phyloP scores from a whole-genome alignment of 2,329 filamentous ascomycete genomes.

The Nothophoma quercina region DNA sequence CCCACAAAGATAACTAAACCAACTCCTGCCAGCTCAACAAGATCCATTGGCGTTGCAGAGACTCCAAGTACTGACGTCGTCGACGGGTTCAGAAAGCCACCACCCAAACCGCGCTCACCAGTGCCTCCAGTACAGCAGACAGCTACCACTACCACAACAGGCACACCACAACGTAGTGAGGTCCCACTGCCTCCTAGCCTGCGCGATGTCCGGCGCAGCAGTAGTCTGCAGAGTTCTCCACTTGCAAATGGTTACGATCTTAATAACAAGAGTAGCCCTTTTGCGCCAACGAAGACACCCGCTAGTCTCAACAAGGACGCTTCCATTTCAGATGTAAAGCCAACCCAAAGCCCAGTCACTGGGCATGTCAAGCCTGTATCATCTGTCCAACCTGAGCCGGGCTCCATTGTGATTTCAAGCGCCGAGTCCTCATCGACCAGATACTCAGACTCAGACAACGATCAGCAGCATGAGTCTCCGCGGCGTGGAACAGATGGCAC shows the following conservation, averaged over 20 bases:
- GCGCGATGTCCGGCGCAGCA: conserved; percentile 1
- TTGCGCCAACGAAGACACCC: background rate
- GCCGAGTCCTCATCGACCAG: conserved; percentile 9
- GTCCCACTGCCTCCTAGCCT: conserved; percentile 7
- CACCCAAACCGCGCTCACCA: background rate
- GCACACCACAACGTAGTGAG: conserved; percentile 5
- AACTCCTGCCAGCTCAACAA: background rate
- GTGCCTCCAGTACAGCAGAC: background rate
- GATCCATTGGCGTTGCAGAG: background rate
- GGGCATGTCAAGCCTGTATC: background rate
- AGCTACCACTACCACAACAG: background rate
- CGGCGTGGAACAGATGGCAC: background rate
- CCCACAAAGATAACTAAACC: conserved; percentile 8
- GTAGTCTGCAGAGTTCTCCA: conserved; percentile 1
- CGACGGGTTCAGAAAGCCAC: conserved; percentile 15
- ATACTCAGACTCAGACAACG: conserved; percentile 11
- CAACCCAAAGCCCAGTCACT: background rate
- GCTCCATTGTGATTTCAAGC: conserved; percentile 18
- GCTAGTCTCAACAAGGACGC: background rate
- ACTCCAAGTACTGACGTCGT: background rate
- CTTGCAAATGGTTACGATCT: background rate
- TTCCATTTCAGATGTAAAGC: background rate
- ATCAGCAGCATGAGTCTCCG: background rate
- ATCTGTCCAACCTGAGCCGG: background rate
- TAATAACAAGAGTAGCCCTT: background rate